A percentile compares a stretch with the other conserved stretches of the same genome.
phyloP scores from a whole-genome alignment of 306 rosid genomes.

The Quercus ilex region DNA sequence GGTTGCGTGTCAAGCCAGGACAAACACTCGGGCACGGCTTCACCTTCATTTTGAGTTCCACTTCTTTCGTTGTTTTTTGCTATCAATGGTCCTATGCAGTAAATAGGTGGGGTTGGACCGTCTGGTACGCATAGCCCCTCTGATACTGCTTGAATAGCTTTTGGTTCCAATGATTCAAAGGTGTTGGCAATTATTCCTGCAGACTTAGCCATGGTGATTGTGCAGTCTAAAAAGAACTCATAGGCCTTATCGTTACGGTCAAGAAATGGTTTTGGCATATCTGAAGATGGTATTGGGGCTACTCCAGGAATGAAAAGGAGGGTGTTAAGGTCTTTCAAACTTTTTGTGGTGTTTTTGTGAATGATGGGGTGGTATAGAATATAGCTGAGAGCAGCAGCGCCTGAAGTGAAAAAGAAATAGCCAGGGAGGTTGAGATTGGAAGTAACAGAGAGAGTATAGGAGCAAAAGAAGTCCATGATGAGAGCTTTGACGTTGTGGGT shows the following conservation, averaged over 20 bases:
- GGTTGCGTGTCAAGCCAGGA: conserved; percentile 57
- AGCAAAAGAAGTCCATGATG: conserved; percentile 41
- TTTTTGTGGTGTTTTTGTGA: conserved; percentile 10
- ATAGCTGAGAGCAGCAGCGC: conserved; percentile 8
- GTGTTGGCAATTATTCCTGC: conserved; percentile 37
- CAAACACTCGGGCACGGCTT: conserved; percentile 25
- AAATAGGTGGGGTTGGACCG: conserved; percentile 19
- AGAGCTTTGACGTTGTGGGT: conserved; percentile 27
- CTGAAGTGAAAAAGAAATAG: conserved; percentile 34
- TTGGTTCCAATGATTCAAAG: conserved; percentile 36
- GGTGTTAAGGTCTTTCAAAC: conserved; percentile 13
- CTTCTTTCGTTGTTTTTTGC: neutral
- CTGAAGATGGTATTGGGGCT: neutral
- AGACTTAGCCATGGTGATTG: conserved; percentile 9
- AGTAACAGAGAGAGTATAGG: conserved; percentile 10
- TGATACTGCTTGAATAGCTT: conserved; percentile 14
- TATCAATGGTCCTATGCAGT: conserved; percentile 43
- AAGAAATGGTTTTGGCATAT: conserved; percentile 22
- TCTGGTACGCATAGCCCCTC: conserved; percentile 33
- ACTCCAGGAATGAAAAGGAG: conserved; percentile 22
- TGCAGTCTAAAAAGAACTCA: neutral
- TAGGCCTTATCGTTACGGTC: conserved; percentile 29
- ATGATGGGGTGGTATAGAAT: conserved; percentile 13
- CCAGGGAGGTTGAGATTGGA: conserved; percentile 27
- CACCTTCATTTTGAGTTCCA: neutral